Conservation (phyloP, 805 yeast species). For the Dipodascopsis uninucleata region DNA sequence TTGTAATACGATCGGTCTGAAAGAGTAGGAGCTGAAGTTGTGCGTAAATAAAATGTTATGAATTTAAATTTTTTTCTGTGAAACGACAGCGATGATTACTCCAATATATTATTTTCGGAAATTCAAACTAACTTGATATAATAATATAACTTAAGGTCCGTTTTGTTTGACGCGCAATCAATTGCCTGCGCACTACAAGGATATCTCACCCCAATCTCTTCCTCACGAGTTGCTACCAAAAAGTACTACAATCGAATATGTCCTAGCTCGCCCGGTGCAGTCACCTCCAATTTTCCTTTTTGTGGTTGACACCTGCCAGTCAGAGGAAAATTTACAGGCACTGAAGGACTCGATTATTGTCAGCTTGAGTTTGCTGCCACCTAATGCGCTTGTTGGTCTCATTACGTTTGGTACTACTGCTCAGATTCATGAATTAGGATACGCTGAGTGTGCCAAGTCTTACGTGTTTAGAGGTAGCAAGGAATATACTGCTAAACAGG, state of each 20-base stretch:
- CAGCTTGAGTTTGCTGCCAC: constrained; percentile 76
- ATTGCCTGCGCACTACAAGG: constrained; percentile 77
- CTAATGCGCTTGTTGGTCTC: constrained; percentile 82
- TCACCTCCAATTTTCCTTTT: constrained; percentile 83
- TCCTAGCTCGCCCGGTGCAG: constrained; percentile 72
- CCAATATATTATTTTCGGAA: not conserved
- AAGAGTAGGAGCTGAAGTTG: too few species aligned
- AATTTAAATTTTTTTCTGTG: too few species aligned
- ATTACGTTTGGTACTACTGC: constrained; percentile 88
- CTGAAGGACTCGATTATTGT: constrained; percentile 75
- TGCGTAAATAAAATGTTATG: too few species aligned
- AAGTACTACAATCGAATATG: constrained; percentile 79
- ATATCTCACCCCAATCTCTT: constrained; percentile 66
- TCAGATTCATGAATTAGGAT: constrained; percentile 79
- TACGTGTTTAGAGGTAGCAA: constrained; percentile 86
- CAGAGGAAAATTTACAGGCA: constrained; percentile 78
- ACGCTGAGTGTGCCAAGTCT: constrained; percentile 63
- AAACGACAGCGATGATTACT: too few species aligned
- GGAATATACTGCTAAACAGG: constrained; percentile 59
- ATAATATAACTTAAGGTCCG: constrained; percentile 40
- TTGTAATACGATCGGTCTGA: too few species aligned
- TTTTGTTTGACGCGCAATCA: constrained; percentile 75
- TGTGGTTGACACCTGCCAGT: constrained; percentile 86
- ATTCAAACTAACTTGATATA: not conserved
- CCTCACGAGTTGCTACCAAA: constrained; percentile 74